Evolutionary conservation across 768 basidiomycete species (phyloP).

Genomic region (Pluteus cervinus): DNA sequence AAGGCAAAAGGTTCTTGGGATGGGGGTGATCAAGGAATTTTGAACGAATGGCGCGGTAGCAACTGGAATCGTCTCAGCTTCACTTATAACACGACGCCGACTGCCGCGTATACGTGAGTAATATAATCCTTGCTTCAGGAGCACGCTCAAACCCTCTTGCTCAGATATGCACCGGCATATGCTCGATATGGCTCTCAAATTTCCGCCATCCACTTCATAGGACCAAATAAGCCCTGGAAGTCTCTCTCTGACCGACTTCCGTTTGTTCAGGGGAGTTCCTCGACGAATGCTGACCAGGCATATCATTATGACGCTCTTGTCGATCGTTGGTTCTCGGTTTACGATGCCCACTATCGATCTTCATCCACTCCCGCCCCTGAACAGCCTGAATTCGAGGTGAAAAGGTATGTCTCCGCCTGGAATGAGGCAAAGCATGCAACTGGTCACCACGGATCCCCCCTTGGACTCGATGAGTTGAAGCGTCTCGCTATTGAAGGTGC

Average conservation of each 20-base stretch:
- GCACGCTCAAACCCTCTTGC: slow-evolving; percentile 17
- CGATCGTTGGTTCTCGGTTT: slow-evolving; percentile 87
- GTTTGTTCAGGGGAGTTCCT: slow-evolving; percentile 23
- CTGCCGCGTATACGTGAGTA: slow-evolving; percentile 91
- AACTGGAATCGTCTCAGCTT: slow-evolving; percentile 95
- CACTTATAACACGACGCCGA: slow-evolving; percentile 97
- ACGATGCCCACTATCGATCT: slow-evolving; percentile 82
- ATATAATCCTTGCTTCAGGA: slow-evolving; percentile 15
- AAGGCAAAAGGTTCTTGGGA: slow-evolving; percentile 87
- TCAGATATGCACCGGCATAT: slow-evolving; percentile 94
- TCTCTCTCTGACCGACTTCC: slow-evolving; percentile 66
- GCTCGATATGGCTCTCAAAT: slow-evolving; percentile 87
- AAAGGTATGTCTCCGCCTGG: slow-evolving; percentile 73
- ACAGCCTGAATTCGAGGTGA: slow-evolving; percentile 54
- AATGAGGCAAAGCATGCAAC: slow-evolving; percentile 29
- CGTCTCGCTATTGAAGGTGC: slow-evolving; percentile 57
- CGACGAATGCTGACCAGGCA: slow-evolving; percentile 34
- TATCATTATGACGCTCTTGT: slow-evolving; percentile 81
- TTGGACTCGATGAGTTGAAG: slow-evolving; percentile 63
- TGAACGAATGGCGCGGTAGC: slow-evolving; percentile 89
- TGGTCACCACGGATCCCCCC: slow-evolving; percentile 14
- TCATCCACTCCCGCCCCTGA: no score
- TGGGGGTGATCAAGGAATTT: slow-evolving; percentile 96
- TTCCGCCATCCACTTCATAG: slow-evolving; percentile 89
- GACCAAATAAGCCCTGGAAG: slow-evolving; percentile 93